These are phyloP conservation scores for Xenoacremonium recifei DNA, from an alignment of 2,329 filamentous ascomycete species.

Conservation along the genomic window DNA sequence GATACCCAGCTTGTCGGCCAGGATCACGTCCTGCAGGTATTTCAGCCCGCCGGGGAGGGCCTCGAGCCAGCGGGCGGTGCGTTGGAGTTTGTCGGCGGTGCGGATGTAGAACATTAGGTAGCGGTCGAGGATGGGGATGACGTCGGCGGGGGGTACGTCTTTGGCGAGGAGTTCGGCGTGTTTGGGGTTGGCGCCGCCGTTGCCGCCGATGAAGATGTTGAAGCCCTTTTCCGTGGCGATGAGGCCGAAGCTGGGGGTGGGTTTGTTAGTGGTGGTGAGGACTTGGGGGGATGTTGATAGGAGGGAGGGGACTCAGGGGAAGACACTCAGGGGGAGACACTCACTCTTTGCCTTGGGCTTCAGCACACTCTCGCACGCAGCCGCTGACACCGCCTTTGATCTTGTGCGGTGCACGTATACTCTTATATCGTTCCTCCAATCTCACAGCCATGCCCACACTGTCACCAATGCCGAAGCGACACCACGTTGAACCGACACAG, in stretches of 20 bases:
- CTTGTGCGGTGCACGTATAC: conserved; percentile 85
- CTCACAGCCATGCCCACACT: conserved; percentile 88
- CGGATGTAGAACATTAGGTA: conserved; percentile 94
- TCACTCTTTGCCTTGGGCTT: conserved; percentile 88
- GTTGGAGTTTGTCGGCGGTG: conserved; percentile 85
- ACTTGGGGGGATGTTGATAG: neutral
- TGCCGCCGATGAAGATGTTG: conserved; percentile 89
- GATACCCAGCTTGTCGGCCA: conserved; percentile 85
- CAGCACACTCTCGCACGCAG: conserved; percentile 89
- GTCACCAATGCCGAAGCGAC: conserved; percentile 83
- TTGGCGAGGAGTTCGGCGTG: conserved; percentile 83
- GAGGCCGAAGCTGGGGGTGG: conserved; percentile 66
- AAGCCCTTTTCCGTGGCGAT: conserved; percentile 92
- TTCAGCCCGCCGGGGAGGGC: conserved; percentile 77
- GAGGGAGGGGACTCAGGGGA: no score
- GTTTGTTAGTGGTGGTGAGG: conserved; percentile 9
- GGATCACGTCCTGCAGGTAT: conserved; percentile 78
- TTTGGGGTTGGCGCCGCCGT: conserved; percentile 80
- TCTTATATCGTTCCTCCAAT: conserved; percentile 88
- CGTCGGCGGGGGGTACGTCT: conserved; percentile 79
- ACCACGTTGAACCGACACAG: conserved; percentile 91
- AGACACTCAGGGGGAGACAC: conserved; percentile 23
- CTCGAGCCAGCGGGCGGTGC: conserved; percentile 87
- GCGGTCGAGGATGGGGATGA: conserved; percentile 80
- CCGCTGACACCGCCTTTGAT: conserved; percentile 88